Evolutionary conservation across 495 filamentous ascomycete genomes (phyloP).

Genomic region (Neurospora sp.): DNA sequence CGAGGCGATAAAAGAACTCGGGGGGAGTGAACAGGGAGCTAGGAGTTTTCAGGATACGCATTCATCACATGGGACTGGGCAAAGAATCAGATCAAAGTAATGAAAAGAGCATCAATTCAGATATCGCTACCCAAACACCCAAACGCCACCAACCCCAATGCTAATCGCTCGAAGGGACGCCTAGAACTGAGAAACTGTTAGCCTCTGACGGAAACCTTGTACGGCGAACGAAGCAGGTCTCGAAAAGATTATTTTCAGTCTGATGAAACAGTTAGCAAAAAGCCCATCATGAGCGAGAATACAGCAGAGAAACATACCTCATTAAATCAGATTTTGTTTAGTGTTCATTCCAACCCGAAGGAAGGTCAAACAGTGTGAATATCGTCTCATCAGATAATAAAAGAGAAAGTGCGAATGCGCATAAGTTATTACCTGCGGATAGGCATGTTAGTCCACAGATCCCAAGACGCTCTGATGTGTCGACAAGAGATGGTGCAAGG

Average conservation of each 20-base stretch:
- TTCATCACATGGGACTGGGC: background rate
- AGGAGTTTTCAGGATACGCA: background rate
- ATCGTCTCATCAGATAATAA: conserved; percentile 35
- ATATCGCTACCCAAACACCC: background rate
- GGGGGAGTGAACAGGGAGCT: background rate
- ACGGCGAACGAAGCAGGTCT: conserved; percentile 9
- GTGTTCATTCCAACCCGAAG: conserved; percentile 65
- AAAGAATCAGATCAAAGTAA: background rate
- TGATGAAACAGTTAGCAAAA: conserved; percentile 33
- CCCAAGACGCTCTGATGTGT: background rate
- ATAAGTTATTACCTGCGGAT: conserved; percentile 32
- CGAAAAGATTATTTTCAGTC: conserved; percentile 21
- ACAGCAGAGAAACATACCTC: conserved; percentile 49
- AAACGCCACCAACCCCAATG: background rate
- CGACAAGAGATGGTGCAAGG: conserved; percentile 10
- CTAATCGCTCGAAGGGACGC: background rate
- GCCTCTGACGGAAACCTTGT: conserved; percentile 11
- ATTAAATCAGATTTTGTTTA: conserved; percentile 97
- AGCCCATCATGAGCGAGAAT: background rate
- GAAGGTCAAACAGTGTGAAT: conserved; percentile 99
- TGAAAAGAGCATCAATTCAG: background rate
- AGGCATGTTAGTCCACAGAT: conserved; percentile 23
- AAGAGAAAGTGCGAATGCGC: conserved; percentile 12
- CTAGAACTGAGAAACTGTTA: conserved; percentile 1
- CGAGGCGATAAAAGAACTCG: conserved; percentile 20